Conservation (phyloP, 2,329 filamentous ascomycete genomes). For the Hirsutella rhossiliensis region DNA sequence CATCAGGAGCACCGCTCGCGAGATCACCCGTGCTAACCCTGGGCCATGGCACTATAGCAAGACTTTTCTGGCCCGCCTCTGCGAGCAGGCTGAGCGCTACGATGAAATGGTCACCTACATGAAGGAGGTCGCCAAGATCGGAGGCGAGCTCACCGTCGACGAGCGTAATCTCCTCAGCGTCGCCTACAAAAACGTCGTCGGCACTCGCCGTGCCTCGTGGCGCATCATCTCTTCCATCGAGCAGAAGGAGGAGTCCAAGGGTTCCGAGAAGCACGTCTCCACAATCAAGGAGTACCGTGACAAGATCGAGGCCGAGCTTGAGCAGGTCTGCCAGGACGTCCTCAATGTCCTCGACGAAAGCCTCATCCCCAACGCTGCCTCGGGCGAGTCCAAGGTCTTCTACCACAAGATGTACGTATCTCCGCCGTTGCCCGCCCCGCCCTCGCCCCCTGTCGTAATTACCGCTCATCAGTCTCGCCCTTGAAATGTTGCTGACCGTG, state of each 20-base stretch:
- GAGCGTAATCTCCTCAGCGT: constrained; percentile 98
- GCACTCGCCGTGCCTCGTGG: constrained; percentile 96
- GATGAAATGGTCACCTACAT: constrained; percentile 99
- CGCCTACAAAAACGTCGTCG: constrained; percentile 99
- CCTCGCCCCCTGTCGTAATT: background rate
- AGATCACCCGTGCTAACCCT: background rate
- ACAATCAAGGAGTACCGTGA: constrained; percentile 95
- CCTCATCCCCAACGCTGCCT: constrained; percentile 90
- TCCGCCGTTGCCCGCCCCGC: constrained; percentile 1
- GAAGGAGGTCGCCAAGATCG: constrained; percentile 97
- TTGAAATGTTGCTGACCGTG: constrained; percentile 1
- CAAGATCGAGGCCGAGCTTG: constrained; percentile 96
- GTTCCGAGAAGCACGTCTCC: constrained; percentile 83
- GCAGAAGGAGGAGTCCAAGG: constrained; percentile 99
- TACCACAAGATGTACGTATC: constrained; percentile 96
- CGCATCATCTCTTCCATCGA: constrained; percentile 99
- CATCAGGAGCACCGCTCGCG: background rate
- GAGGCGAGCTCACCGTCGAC: constrained; percentile 76
- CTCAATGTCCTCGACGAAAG: constrained; percentile 87
- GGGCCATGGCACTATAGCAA: constrained; percentile 52
- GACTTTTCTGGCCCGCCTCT: constrained; percentile 98
- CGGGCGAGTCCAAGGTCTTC: constrained; percentile 98
- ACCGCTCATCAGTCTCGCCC: background rate
- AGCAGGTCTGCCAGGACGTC: constrained; percentile 96
- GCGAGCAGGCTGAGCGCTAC: constrained; percentile 99